phyloP scores from a whole-genome alignment of 2,329 filamentous ascomycete genomes.

The Fusarium bactridioides region DNA sequence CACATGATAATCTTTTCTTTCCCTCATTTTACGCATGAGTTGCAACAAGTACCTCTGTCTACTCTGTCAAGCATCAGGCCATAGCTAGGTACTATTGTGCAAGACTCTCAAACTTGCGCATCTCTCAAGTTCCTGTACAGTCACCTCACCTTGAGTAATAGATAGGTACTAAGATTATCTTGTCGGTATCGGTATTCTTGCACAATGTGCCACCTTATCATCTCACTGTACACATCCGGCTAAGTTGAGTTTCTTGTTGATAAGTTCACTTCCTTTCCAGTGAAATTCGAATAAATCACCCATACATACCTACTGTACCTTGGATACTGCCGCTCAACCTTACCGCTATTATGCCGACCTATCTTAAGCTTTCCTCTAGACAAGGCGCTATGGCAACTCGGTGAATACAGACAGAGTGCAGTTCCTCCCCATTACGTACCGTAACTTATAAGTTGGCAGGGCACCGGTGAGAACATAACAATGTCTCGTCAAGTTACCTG shows the following conservation, averaged over 20 bases:
- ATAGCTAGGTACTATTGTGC: background rate
- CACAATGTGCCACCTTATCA: background rate
- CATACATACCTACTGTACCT: background rate
- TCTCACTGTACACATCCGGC: background rate
- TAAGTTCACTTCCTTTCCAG: background rate
- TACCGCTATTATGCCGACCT: background rate
- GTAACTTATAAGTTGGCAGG: background rate
- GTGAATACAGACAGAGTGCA: background rate
- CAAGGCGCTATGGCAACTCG: background rate
- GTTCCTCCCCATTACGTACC: background rate
- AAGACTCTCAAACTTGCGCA: background rate
- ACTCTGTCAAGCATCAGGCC: background rate
- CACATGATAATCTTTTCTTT: background rate
- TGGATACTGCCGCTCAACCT: background rate
- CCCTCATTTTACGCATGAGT: background rate
- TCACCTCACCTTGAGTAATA: background rate
- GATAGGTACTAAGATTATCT: background rate
- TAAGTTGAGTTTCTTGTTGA: background rate
- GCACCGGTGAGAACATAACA: background rate
- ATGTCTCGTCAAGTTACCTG: background rate
- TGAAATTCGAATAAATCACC: background rate
- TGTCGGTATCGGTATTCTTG: background rate
- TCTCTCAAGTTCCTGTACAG: background rate
- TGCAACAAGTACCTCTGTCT: background rate
- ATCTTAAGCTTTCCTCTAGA: background rate